Conservation (phyloP, 768 basidiomycete genomes). For the Lepiota brunneoincarnata region DNA sequence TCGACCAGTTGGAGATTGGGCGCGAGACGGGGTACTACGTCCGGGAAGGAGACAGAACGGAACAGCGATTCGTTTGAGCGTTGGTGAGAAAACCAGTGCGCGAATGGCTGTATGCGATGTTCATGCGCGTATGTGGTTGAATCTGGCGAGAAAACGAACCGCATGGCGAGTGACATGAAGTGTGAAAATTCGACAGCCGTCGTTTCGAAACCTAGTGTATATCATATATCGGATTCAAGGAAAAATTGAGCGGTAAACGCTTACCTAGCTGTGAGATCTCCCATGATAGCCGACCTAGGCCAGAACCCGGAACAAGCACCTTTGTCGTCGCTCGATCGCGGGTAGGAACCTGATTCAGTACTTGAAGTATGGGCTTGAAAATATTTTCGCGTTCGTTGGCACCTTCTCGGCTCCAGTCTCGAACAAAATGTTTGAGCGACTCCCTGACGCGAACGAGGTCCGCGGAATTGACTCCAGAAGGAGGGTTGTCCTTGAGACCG, state of each 20-base stretch:
- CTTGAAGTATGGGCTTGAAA: constrained; percentile 54
- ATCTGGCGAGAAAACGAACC: constrained; percentile 51
- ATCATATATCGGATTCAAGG: not conserved
- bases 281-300: constrained; percentile 65
- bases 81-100: constrained; percentile 73
- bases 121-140: constrained; percentile 39
- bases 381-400: constrained; percentile 49
- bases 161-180: constrained; percentile 62
- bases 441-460: constrained; percentile 54
- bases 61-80: constrained; percentile 46
- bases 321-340: constrained; percentile 29
- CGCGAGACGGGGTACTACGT: constrained; percentile 50
- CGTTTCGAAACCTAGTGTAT: constrained; percentile 45
- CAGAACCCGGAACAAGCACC: constrained; percentile 63
- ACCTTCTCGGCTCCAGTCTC: constrained; percentile 69
- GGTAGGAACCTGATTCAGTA: constrained; percentile 31
- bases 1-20: constrained; percentile 45
- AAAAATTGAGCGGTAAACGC: constrained; percentile 11
- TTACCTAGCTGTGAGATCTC: constrained; percentile 61
- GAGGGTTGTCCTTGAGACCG: constrained; percentile 14
- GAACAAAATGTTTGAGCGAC: constrained; percentile 63
- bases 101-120: constrained; percentile 57
- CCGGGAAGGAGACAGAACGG: constrained; percentile 55
- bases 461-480: constrained; percentile 18
- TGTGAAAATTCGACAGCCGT: constrained; percentile 63